Conservation (phyloP, 768 basidiomycete genomes). For the Lactifluus rugatus region DNA sequence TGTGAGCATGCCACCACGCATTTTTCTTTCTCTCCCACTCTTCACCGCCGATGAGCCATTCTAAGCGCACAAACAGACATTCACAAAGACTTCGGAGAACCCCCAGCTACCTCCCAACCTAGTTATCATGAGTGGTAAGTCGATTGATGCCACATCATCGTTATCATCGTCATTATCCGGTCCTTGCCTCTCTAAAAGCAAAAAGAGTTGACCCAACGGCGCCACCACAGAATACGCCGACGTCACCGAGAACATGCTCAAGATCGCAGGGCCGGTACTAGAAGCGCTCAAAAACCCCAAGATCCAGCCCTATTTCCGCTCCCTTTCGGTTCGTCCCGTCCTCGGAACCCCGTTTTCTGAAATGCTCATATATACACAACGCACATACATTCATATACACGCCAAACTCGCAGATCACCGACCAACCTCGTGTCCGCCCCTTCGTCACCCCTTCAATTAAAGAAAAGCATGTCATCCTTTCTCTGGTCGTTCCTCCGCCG, state of each 20-base stretch:
- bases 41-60: neutral
- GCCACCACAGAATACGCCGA: constrained; percentile 64
- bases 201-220: neutral
- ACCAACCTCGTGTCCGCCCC: constrained; percentile 74
- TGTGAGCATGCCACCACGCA: constrained; percentile 38
- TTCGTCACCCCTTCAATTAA: constrained; percentile 36
- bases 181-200: neutral
- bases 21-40: neutral
- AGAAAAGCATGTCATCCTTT: constrained; percentile 69
- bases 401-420: constrained; percentile 50
- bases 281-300: constrained; percentile 52
- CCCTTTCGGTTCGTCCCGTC: constrained; percentile 53
- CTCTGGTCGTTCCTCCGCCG: constrained; percentile 45
- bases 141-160: neutral
- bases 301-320: constrained; percentile 70
- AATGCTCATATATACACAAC: neutral
- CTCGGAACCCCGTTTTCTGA: neutral
- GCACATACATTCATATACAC: neutral
- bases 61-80: constrained; percentile 42
- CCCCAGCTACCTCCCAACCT: constrained; percentile 47
- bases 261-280: constrained; percentile 44
- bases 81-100: constrained; percentile 69
- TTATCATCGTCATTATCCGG: no score
- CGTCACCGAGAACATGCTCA: constrained; percentile 69
- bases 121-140: constrained; percentile 66